Conservation (phyloP, 441 rosid species). For the Syzygium syzygioides region DNA sequence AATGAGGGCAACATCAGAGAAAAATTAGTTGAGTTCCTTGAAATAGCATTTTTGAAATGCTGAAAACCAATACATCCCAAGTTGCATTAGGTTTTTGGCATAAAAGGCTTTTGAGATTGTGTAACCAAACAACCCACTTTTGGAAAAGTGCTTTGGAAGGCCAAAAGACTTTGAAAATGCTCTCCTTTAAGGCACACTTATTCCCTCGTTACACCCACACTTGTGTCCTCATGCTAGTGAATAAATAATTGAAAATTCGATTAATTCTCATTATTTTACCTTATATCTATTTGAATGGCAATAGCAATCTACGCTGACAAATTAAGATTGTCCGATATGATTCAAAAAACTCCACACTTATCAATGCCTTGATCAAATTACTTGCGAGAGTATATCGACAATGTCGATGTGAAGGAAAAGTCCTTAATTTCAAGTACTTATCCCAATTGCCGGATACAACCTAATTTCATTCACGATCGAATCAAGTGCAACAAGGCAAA, state of each 20-base stretch:
- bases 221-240: neutral
- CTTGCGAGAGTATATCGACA: neutral
- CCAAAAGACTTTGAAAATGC: neutral
- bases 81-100: neutral
- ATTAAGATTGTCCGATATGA: too few relatives aligned
- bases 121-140: neutral
- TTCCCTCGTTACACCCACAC: neutral
- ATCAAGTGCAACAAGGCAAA: neutral
- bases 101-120: neutral
- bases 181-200: neutral
- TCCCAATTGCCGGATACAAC: accelerated
- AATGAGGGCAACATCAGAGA: neutral
- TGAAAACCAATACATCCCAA: neutral
- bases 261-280: neutral
- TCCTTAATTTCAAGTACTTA: neutral
- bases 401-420: neutral
- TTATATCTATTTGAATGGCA: neutral
- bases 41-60: neutral
- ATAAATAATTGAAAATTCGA: neutral
- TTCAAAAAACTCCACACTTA: neutral
- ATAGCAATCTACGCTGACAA: neutral
- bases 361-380: neutral
- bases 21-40: neutral
- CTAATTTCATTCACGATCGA: neutral
- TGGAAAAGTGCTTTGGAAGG: neutral